Evolutionary conservation across 169 alveolate genomes (phyloP).

Genomic region (Eimeria mitis): DNA sequence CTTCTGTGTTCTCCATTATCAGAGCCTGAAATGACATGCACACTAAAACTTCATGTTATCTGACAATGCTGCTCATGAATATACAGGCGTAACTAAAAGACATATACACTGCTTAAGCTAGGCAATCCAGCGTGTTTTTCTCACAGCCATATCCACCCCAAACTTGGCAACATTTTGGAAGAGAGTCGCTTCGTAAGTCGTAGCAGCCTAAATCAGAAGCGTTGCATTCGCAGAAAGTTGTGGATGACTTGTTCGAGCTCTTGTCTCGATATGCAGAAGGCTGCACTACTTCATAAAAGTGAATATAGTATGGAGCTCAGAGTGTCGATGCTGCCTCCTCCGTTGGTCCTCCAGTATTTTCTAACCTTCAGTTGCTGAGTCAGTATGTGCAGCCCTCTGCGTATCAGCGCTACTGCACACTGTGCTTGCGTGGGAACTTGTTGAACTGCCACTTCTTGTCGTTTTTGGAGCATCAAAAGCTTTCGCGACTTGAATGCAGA

Average conservation of each 20-base stretch:
- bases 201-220: slow-evolving; percentile 32
- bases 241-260: background rate
- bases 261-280: background rate
- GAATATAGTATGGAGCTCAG: background rate
- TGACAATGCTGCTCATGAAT: background rate
- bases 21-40: background rate
- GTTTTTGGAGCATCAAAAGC: slow-evolving; percentile 43
- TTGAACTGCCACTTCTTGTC: slow-evolving; percentile 25
- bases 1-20: slow-evolving; percentile 1
- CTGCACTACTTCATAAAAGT: background rate
- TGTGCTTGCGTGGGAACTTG: slow-evolving; percentile 12
- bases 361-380: slow-evolving; percentile 25
- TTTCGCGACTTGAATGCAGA: slow-evolving; percentile 61
- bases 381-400: slow-evolving; percentile 45
- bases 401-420: slow-evolving; percentile 32
- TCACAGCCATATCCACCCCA: slow-evolving; percentile 54
- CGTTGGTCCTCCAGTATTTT: background rate
- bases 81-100: background rate
- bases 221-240: background rate
- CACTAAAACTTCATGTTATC: background rate
- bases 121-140: background rate
- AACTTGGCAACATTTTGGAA: slow-evolving; percentile 38
- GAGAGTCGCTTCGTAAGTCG: slow-evolving; percentile 7
- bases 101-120: too few species aligned
- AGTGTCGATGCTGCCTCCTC: background rate